Conservation (phyloP, 768 basidiomycete genomes). For the Russula griseocarnosa region DNA sequence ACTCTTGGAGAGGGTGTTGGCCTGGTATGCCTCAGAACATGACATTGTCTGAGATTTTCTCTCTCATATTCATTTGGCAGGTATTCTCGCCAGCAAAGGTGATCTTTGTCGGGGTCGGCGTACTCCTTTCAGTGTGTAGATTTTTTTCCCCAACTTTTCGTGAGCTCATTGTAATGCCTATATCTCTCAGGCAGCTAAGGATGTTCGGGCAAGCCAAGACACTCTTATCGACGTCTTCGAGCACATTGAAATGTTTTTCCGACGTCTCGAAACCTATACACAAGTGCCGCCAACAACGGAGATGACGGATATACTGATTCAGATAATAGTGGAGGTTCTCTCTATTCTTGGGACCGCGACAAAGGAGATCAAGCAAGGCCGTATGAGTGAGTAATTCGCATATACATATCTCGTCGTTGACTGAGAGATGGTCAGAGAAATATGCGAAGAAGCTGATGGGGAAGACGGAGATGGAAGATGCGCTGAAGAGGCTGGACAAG, state of each 20-base stretch:
- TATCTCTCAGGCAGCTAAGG: not conserved
- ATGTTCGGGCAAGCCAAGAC: not conserved
- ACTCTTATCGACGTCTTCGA: not conserved
- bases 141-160: not conserved
- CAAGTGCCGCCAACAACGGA: not conserved
- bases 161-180: not conserved
- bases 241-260: not conserved
- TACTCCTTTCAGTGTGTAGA: not conserved
- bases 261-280: not conserved
- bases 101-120: not conserved
- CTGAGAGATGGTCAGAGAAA: not conserved
- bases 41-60: not conserved
- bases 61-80: not conserved
- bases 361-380: not conserved
- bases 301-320: not conserved
- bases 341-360: not conserved
- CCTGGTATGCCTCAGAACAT: not conserved
- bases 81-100: not conserved
- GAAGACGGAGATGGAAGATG: not conserved
- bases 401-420: not conserved
- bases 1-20: too few species aligned
- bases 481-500: not conserved
- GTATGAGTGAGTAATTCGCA: not conserved
- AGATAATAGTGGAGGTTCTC: not conserved
- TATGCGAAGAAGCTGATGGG: not conserved